These are phyloP conservation scores for Candida sanyiensis DNA, from an alignment of 805 yeast species.

Conservation along the genomic window DNA sequence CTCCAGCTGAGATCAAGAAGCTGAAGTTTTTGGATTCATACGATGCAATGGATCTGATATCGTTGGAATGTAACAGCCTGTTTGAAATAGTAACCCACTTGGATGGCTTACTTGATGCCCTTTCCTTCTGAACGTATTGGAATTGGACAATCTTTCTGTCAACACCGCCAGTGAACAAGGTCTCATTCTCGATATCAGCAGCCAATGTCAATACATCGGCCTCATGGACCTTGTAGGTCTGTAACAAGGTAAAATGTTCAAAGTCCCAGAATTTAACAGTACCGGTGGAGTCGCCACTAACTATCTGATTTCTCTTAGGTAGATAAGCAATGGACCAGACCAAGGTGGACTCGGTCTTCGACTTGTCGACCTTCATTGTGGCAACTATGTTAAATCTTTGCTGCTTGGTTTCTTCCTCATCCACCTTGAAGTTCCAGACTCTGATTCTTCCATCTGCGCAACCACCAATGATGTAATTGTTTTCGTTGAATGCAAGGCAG, in stretches of 20 bases:
- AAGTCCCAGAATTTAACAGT: slow-evolving; percentile 90
- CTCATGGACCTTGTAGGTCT: slow-evolving; percentile 77
- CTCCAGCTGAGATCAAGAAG: slow-evolving; percentile 77
- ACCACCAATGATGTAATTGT: slow-evolving; percentile 74
- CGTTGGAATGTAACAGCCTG: slow-evolving; percentile 79
- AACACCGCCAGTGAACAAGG: slow-evolving; percentile 83
- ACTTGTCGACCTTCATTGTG: slow-evolving; percentile 88
- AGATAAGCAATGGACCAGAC: slow-evolving; percentile 81
- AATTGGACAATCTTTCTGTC: slow-evolving; percentile 86
- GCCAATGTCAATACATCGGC: slow-evolving; percentile 83
- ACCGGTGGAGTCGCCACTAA: slow-evolving; percentile 97
- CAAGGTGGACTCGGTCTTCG: slow-evolving; percentile 77
- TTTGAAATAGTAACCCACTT: slow-evolving; percentile 77
- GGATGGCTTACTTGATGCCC: slow-evolving; percentile 28
- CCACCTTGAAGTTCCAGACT: slow-evolving; percentile 57
- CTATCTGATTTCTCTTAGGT: slow-evolving; percentile 62
- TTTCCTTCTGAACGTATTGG: slow-evolving; percentile 30
- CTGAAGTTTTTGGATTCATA: slow-evolving; percentile 65
- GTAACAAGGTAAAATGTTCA: slow-evolving; percentile 66
- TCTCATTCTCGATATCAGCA: slow-evolving; percentile 52
- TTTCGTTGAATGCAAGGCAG: slow-evolving; percentile 68
- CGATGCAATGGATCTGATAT: slow-evolving; percentile 69
- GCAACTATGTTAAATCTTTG: slow-evolving; percentile 64
- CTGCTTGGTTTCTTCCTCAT: slow-evolving; percentile 21
- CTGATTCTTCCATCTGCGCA: slow-evolving; percentile 92